A percentile compares a stretch with the other conserved stretches of the same genome.
Conservation (phyloP, 2,329 filamentous ascomycete species). For the Gnomoniopsis sp. region DNA sequence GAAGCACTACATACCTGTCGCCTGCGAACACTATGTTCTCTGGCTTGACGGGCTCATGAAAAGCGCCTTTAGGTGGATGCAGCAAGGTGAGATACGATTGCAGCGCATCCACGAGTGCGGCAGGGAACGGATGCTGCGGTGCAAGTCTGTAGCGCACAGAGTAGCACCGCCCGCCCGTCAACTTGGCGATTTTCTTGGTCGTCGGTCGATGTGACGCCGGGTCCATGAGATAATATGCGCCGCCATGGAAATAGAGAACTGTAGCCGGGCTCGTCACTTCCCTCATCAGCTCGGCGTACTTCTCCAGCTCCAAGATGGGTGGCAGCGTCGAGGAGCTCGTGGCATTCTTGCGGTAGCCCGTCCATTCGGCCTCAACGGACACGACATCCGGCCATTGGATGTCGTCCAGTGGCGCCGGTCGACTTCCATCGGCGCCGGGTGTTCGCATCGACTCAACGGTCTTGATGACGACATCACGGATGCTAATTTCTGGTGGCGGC, state of each 20-base stretch:
- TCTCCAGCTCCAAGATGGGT: conserved; percentile 56
- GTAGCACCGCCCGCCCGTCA: conserved; percentile 66
- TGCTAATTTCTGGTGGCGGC: conserved; percentile 51
- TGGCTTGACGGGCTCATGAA: conserved; percentile 63
- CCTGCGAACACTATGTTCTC: conserved; percentile 68
- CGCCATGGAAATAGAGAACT: conserved; percentile 72
- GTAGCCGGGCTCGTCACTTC: conserved; percentile 63
- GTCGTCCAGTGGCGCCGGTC: conserved; percentile 17
- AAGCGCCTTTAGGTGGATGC: conserved; percentile 65
- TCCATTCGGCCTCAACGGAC: conserved; percentile 72
- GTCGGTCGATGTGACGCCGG: conserved; percentile 62
- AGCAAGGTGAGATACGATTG: conserved; percentile 70
- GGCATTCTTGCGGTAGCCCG: conserved; percentile 60
- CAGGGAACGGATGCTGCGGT: conserved; percentile 72
- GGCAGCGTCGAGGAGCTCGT: conserved; percentile 48
- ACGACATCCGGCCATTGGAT: conserved; percentile 46
- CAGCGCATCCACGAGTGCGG: conserved; percentile 69
- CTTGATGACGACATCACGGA: conserved; percentile 55
- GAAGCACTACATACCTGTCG: conserved; percentile 51
- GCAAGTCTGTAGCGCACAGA: conserved; percentile 72
- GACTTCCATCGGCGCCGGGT: conserved; percentile 1
- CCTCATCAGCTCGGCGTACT: conserved; percentile 64
- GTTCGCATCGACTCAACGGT: conserved; percentile 53
- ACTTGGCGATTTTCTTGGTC: conserved; percentile 59
- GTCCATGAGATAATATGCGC: conserved; percentile 71